Conservation (phyloP, 495 filamentous ascomycete genomes). For the Aspergillus ellipticus region DNA sequence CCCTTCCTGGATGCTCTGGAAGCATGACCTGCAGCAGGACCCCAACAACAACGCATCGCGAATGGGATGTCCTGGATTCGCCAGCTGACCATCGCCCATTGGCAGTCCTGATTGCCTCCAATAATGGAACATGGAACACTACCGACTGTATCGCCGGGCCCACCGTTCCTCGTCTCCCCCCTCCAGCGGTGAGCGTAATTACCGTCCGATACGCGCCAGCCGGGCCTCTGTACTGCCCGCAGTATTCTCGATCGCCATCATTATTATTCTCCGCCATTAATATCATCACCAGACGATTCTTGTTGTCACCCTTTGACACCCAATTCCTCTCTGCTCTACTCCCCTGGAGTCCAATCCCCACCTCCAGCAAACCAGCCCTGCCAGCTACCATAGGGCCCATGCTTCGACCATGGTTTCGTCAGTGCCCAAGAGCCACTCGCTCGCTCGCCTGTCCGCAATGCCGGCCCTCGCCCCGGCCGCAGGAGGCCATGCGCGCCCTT, state of each 20-base stretch:
- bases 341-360: neutral
- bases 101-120: too few species aligned
- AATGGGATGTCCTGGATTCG: neutral
- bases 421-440: constrained; percentile 29
- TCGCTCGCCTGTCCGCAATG: constrained; percentile 21
- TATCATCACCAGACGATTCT: neutral
- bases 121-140: too few species aligned
- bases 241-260: neutral
- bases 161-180: neutral
- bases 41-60: neutral
- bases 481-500: neutral
- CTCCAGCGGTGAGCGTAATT: neutral
- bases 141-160: too few species aligned
- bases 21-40: neutral
- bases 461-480: neutral
- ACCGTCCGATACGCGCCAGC: neutral
- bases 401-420: constrained; percentile 35
- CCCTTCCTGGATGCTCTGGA: neutral
- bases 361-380: neutral
- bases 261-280: neutral
- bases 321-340: neutral
- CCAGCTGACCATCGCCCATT: neutral
- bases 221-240: neutral
- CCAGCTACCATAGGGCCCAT: constrained; percentile 15
- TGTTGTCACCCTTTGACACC: neutral